phyloP scores from a whole-genome alignment of 2,329 filamentous ascomycete genomes.

The Aspergillus quadrilineatus region DNA sequence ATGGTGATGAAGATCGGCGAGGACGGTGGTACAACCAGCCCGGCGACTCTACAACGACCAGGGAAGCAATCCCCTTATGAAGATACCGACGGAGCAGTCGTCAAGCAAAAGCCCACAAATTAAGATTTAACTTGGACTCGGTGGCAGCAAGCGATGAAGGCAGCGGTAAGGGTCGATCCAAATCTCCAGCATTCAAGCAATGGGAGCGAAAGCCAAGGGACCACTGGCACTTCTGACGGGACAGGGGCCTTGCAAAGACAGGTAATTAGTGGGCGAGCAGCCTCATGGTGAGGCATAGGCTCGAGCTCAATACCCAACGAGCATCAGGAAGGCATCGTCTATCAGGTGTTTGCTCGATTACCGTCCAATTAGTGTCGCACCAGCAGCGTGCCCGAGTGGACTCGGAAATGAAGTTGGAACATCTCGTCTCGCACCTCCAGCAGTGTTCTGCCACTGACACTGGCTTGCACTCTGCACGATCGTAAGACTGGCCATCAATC shows the following conservation, averaged over 20 bases:
- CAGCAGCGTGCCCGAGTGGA: not conserved
- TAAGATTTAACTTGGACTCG: conserved; percentile 7
- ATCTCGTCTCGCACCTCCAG: not conserved
- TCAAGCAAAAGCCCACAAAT: conserved; percentile 8
- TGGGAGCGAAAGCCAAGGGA: conserved; percentile 30
- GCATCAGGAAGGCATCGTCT: conserved; percentile 14
- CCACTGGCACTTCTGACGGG: conserved; percentile 28
- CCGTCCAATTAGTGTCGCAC: conserved; percentile 15
- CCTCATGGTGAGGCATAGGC: conserved; percentile 19
- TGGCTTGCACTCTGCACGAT: conserved; percentile 6
- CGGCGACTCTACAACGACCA: not conserved
- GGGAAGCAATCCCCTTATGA: conserved; percentile 6
- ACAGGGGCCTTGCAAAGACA: conserved; percentile 19
- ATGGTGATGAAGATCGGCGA: conserved; percentile 7
- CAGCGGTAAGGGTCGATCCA: conserved; percentile 30
- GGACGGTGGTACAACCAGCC: conserved; percentile 3
- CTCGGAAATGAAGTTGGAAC: not conserved
- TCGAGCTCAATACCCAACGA: conserved; percentile 31
- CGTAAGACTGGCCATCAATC: not conserved
- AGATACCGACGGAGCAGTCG: conserved; percentile 6
- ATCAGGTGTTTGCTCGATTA: not conserved
- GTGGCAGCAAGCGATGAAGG: conserved; percentile 24
- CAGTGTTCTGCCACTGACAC: not conserved
- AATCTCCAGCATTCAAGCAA: conserved; percentile 33
- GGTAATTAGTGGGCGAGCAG: conserved; percentile 32